A percentile compares a stretch with the other conserved stretches of the same genome.
Conservation (phyloP, 1,139 yeast genomes). For the Kluyveromyces sp. region DNA sequence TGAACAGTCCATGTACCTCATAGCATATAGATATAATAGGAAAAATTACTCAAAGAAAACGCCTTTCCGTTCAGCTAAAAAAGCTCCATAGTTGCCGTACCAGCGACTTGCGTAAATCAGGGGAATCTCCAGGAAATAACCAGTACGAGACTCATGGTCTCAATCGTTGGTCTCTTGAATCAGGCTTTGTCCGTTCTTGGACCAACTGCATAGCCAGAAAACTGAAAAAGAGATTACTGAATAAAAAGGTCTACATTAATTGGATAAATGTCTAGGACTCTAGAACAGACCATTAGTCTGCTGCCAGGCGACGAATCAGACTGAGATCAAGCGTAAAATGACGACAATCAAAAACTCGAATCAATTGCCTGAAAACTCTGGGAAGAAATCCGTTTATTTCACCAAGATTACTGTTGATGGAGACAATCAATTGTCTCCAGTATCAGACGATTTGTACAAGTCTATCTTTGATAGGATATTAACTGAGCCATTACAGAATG, state of each 20-base stretch:
- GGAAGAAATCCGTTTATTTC: conserved; percentile 17
- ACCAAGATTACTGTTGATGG: conserved; percentile 18
- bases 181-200: no score
- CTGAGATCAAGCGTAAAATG: not conserved
- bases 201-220: no score
- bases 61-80: no score
- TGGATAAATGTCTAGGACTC: not conserved
- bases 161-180: not conserved
- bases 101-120: no score
- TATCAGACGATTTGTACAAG: conserved; percentile 18
- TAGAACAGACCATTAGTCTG: not conserved
- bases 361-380: conserved; percentile 3
- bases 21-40: no score
- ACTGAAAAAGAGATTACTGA: not conserved
- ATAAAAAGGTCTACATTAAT: not conserved
- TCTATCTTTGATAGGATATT: conserved; percentile 18
- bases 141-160: not conserved
- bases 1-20: not conserved
- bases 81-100: no score
- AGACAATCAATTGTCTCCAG: conserved; percentile 16
- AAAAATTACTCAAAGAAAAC: no score
- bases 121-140: no score
- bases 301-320: not conserved
- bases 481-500: conserved; percentile 19
- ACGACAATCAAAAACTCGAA: not conserved